Evolutionary conservation across 768 basidiomycete genomes (phyloP).

Genomic region (Termitomyces sp.): DNA sequence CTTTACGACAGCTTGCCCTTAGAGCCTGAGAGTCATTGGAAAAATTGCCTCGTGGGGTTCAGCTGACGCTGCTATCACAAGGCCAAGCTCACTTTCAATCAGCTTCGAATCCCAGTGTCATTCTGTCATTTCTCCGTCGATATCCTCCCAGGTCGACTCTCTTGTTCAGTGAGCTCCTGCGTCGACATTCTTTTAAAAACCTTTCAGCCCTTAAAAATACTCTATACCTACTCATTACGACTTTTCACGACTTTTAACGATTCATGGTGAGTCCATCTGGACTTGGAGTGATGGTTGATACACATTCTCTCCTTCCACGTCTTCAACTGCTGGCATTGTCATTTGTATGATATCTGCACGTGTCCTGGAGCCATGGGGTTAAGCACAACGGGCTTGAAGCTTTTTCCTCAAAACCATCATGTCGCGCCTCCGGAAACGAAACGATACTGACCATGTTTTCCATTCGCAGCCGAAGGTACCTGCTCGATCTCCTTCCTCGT

Average conservation of each 20-base stretch:
- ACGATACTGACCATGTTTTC: conserved; percentile 32
- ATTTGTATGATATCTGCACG: conserved; percentile 13
- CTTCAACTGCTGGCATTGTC: neutral
- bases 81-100: conserved; percentile 2
- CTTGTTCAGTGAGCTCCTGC: neutral
- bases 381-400: conserved; percentile 20
- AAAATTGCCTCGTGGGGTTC: neutral
- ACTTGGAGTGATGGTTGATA: neutral
- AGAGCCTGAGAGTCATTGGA: neutral
- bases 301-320: neutral
- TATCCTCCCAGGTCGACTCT: neutral
- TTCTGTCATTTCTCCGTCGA: conserved; percentile 3
- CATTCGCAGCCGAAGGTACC: conserved; percentile 36
- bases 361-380: conserved; percentile 15
- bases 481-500: conserved; percentile 46
- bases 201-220: neutral
- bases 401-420: conserved; percentile 33
- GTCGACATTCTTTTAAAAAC: neutral
- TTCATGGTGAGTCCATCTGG: conserved; percentile 14
- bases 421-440: conserved; percentile 45
- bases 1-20: neutral
- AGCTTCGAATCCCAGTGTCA: conserved; percentile 11
- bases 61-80: conserved; percentile 2
- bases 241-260: conserved; percentile 7
- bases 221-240: neutral